These are phyloP conservation scores for Termitomyces sp. DNA, from an alignment of 768 basidiomycete genomes.

Conservation along the genomic window DNA sequence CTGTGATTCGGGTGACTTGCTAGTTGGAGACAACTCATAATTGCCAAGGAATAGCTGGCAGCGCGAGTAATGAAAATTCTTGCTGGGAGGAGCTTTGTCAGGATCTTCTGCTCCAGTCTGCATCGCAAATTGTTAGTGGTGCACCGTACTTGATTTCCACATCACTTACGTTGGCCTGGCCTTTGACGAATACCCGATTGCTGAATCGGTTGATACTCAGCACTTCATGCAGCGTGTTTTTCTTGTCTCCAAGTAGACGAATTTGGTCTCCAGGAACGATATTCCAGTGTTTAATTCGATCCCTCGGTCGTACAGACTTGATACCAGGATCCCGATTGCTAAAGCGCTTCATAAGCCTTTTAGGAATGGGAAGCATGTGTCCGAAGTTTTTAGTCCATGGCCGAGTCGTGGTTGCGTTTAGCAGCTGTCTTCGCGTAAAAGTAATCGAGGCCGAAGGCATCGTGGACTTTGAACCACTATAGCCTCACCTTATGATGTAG, in stretches of 20 bases:
- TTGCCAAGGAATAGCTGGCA: slow-evolving; percentile 78
- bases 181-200: slow-evolving; percentile 61
- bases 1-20: slow-evolving; percentile 32
- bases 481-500: neutral
- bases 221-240: slow-evolving; percentile 63
- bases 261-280: slow-evolving; percentile 83
- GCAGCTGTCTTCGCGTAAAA: slow-evolving; percentile 33
- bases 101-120: slow-evolving; percentile 22
- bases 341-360: slow-evolving; percentile 43
- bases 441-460: slow-evolving; percentile 31
- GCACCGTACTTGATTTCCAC: neutral
- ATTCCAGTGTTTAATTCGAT: slow-evolving; percentile 85
- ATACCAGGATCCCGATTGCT: slow-evolving; percentile 41
- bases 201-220: slow-evolving; percentile 68
- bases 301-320: slow-evolving; percentile 58
- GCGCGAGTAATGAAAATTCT: slow-evolving; percentile 70
- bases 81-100: slow-evolving; percentile 33
- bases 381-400: slow-evolving; percentile 67
- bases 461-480: neutral
- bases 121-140: slow-evolving; percentile 2
- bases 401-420: slow-evolving; percentile 44
- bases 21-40: slow-evolving; percentile 51
- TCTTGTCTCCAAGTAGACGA: slow-evolving; percentile 62
- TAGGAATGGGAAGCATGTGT: slow-evolving; percentile 62
- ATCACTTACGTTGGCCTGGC: slow-evolving; percentile 33